Conservation (phyloP, 805 yeast species). For the Blastobotrys mokoenaii region DNA sequence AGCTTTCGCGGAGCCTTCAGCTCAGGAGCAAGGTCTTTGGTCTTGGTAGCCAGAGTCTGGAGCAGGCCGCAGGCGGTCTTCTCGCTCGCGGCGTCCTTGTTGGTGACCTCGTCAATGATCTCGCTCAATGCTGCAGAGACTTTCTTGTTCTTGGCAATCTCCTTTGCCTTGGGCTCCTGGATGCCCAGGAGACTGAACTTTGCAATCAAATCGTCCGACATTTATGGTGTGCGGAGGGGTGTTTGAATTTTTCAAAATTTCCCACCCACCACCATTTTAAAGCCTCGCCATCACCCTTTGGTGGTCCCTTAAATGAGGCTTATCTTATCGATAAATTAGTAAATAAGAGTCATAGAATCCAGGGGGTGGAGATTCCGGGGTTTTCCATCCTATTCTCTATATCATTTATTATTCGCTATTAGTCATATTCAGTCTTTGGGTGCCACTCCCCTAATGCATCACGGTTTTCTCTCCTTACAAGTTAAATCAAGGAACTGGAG, state of each 20-base stretch:
- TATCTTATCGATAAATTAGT: no score
- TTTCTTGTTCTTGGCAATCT: constrained; percentile 77
- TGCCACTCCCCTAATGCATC: no score
- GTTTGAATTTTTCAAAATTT: not conserved
- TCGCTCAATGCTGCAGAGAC: constrained; percentile 62
- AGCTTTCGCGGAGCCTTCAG: constrained; percentile 40
- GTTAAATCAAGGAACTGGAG: no score
- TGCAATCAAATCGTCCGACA: constrained; percentile 13
- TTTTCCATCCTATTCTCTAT: no score
- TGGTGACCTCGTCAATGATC: constrained; percentile 38
- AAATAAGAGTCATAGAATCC: no score
- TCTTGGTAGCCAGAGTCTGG: constrained; percentile 68
- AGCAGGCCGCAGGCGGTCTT: constrained; percentile 55
- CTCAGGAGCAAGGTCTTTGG: constrained; percentile 44
- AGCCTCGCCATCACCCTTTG: not conserved
- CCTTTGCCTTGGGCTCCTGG: constrained; percentile 48
- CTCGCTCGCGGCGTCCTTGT: constrained; percentile 31
- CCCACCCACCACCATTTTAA: not conserved
- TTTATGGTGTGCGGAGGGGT: not conserved
- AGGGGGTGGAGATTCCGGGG: no score
- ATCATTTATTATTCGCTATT: no score
- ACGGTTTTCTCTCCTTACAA: no score
- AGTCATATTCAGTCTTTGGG: no score
- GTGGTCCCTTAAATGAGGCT: not conserved
- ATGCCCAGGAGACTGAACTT: constrained; percentile 20